Conservation (phyloP, 257 asterid species). For the Hygrophila difformis region DNA sequence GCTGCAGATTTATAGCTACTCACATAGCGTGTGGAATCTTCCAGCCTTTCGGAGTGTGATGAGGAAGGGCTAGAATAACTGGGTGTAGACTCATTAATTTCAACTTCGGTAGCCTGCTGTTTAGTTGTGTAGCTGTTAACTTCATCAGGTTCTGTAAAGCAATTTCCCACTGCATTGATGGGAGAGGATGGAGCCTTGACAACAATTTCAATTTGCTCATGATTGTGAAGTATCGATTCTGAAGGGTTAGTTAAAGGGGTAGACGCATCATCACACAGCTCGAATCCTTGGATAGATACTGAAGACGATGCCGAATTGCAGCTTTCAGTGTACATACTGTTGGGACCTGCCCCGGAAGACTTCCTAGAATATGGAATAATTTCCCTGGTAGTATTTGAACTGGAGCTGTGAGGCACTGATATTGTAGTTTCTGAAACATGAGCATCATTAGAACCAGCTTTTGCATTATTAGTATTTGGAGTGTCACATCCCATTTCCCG, state of each 20-base stretch:
- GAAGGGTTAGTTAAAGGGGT: constrained; percentile 31
- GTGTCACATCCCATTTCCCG: constrained; percentile 34
- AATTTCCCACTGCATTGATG: constrained; percentile 24
- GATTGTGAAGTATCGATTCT: constrained; percentile 27
- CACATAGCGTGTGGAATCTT: constrained; percentile 22
- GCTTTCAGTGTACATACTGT: constrained; percentile 52
- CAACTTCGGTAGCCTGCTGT: constrained; percentile 37
- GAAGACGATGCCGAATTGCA: constrained; percentile 75
- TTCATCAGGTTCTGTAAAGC: constrained; percentile 18
- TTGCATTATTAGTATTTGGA: constrained; percentile 24
- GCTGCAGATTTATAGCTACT: constrained; percentile 22
- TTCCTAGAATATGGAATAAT: constrained; percentile 27
- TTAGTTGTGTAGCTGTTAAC: too few relatives aligned
- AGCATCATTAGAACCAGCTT: constrained; percentile 26
- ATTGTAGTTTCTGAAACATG: constrained; percentile 26
- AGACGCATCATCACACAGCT: constrained; percentile 49
- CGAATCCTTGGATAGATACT: constrained; percentile 68
- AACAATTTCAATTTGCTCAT: constrained; percentile 28
- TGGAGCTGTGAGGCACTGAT: too few relatives aligned
- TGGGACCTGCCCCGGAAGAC: constrained; percentile 28
- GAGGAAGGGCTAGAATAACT: constrained; percentile 54
- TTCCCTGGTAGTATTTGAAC: constrained; percentile 30
- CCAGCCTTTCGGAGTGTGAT: constrained; percentile 34
- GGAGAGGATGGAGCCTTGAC: constrained; percentile 29
- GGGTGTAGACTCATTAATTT: constrained; percentile 35